phyloP scores from a whole-genome alignment of 2,329 filamentous ascomycete species.

The Calonectria naviculata region DNA sequence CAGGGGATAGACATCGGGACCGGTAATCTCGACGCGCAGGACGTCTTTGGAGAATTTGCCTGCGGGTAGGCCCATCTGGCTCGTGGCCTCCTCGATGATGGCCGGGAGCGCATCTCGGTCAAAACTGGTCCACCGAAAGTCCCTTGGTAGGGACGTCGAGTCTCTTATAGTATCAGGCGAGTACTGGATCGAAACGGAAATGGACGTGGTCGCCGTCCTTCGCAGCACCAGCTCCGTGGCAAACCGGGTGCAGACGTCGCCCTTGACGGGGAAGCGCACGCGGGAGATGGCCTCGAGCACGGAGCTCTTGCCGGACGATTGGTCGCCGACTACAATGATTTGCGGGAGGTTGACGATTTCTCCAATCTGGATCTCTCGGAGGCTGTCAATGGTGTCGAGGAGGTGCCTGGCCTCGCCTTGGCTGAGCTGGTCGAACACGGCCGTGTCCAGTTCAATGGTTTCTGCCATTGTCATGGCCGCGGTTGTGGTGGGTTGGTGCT shows the following conservation, averaged over 20 bases:
- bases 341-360: constrained; percentile 53
- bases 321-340: constrained; percentile 70
- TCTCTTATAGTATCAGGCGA: constrained; percentile 22
- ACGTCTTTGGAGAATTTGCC: constrained; percentile 15
- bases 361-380: constrained; percentile 30
- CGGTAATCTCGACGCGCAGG: constrained; percentile 13
- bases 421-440: constrained; percentile 19
- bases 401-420: constrained; percentile 16
- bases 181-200: constrained; percentile 41
- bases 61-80: constrained; percentile 60
- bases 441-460: constrained; percentile 12
- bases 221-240: constrained; percentile 71
- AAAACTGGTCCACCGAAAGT: constrained; percentile 15
- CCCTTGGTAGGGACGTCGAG: neutral
- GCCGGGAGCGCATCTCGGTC: constrained; percentile 39
- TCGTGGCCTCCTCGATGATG: constrained; percentile 53
- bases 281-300: constrained; percentile 73
- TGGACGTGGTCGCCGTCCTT: constrained; percentile 45
- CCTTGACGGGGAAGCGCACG: constrained; percentile 68
- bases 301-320: constrained; percentile 73
- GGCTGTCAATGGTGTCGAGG: constrained; percentile 17
- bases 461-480: constrained; percentile 9
- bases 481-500: neutral
- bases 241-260: constrained; percentile 71
- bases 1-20: constrained; percentile 8